phyloP scores from a whole-genome alignment of 1,284 basidiomycete genomes.

The Cryptococcus sp. region DNA sequence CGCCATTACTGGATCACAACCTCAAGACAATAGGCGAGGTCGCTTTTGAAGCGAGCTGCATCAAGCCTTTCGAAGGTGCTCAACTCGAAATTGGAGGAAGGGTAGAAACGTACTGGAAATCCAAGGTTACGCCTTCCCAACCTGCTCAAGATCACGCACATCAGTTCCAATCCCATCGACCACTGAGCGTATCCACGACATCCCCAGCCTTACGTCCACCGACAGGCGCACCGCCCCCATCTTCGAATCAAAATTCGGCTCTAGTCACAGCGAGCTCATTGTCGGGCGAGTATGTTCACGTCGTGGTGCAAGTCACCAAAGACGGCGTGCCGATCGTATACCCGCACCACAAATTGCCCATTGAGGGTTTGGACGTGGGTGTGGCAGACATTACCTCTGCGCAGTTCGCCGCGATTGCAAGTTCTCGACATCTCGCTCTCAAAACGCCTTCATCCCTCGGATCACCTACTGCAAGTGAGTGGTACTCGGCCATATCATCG shows the following conservation, averaged over 20 bases:
- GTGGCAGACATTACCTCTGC: constrained; percentile 78
- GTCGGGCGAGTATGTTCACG: constrained; percentile 80
- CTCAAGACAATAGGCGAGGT: constrained; percentile 95
- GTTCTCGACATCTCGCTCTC: constrained; percentile 57
- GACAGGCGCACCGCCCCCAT: constrained; percentile 9
- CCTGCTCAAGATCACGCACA: constrained; percentile 54
- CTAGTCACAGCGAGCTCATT: constrained; percentile 57
- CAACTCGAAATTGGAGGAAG: constrained; percentile 95
- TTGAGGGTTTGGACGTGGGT: constrained; percentile 71
- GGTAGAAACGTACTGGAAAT: constrained; percentile 97
- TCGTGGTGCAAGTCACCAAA: constrained; percentile 86
- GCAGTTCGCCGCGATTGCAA: constrained; percentile 74
- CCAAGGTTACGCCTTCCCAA: constrained; percentile 64
- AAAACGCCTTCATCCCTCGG: constrained; percentile 22
- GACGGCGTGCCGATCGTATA: constrained; percentile 86
- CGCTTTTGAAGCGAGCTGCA: constrained; percentile 82
- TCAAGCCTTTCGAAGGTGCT: constrained; percentile 88
- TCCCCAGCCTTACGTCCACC: constrained; percentile 43
- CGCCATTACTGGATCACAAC: constrained; percentile 89
- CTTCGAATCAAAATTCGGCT: constrained; percentile 35
- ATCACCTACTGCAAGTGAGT: constrained; percentile 53
- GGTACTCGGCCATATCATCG: constrained; percentile 60
- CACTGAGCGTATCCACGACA: constrained; percentile 46
- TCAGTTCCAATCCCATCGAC: constrained; percentile 51
- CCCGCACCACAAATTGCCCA: constrained; percentile 70